Evolutionary conservation across 495 filamentous ascomycete genomes (phyloP), one percentile per base, ranked within the genome.

Genomic region (Hypomontagnella submonticulosa): DNA sequence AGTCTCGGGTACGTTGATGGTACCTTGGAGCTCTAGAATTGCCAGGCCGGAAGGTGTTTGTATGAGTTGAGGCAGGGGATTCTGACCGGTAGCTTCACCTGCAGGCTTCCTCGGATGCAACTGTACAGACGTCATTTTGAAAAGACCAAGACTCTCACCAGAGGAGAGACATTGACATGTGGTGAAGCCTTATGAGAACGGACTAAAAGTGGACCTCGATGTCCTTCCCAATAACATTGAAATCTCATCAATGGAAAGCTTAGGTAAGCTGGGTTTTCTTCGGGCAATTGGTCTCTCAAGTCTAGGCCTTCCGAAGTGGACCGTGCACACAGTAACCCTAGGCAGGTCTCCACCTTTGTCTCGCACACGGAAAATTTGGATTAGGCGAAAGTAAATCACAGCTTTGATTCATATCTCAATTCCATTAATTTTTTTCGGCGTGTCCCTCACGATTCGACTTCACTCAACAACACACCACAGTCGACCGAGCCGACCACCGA

Each of bases 11-110:
- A 87, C 70, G 72, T 96, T 92, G 78, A 97, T 88, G 9, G 88
- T 91, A 38, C 91, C 92, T 79, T 97, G 93, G 13, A 97, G 84
- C 75, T 97, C 93, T 58, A 97, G 83, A 41, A 97, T 78, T n/a
- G 92, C 92, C 33, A 89, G 80, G 48, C 89, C 89, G 4, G 83
- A 76, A 20, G 93, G 93, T 3, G 93, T 97, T 64, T 92, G 91
- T n/a, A 97, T 87, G 62, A 97, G 80, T 2, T 83, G 76, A 6
- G 93, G 93, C n/a, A 97, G 86, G 1, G 91, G 74, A 88, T 90
- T 74, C 60, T 16, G 48, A 32, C n/a, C 16, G 15, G 23, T 16
- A 27, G 32, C 15, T 30, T 54, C 47, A 13, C 30, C 33, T 27
- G 34, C 40, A n/a, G 40, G 11, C 15, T 59, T 63, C 46, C 46